Evolutionary conservation across 768 basidiomycete species (phyloP).

Genomic region (Infundibulicybe gibba): DNA sequence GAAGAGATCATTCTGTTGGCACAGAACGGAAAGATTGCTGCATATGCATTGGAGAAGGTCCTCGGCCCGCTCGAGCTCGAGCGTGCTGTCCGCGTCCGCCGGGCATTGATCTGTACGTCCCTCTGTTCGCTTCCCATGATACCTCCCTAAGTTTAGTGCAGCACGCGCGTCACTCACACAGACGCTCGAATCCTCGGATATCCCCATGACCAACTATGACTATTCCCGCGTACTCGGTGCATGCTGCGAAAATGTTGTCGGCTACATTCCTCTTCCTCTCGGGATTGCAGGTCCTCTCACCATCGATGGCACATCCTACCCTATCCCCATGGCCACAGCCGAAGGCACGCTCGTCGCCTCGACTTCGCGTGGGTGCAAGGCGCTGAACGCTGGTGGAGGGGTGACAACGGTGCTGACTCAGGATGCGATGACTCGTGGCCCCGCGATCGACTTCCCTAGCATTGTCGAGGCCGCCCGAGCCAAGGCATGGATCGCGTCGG

Average conservation of each 20-base stretch:
- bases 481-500: constrained; percentile 81
- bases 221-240: constrained; percentile 93
- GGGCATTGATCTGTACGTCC: constrained; percentile 86
- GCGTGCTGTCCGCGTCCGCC: constrained; percentile 80
- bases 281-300: constrained; percentile 95
- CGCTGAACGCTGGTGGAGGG: constrained; percentile 93
- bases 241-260: constrained; percentile 98
- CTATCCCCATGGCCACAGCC: constrained; percentile 99
- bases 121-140: background rate
- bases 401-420: constrained; percentile 89
- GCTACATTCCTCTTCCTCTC: constrained; percentile 93
- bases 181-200: constrained; percentile 77
- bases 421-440: constrained; percentile 98
- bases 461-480: constrained; percentile 79
- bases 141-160: constrained; percentile 21
- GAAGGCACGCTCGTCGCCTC: constrained; percentile 98
- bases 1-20: constrained; percentile 89
- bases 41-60: constrained; percentile 95
- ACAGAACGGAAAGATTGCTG: constrained; percentile 89
- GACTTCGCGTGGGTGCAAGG: constrained; percentile 96
- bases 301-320: constrained; percentile 80
- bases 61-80: constrained; percentile 68
- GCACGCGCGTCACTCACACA: constrained; percentile 84
- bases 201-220: constrained; percentile 86
- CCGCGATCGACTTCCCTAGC: constrained; percentile 94